Evolutionary conservation across 2,329 filamentous ascomycete genomes (phyloP), one percentile per base, ranked within the genome.

Genomic region (Neurospora sp.): DNA sequence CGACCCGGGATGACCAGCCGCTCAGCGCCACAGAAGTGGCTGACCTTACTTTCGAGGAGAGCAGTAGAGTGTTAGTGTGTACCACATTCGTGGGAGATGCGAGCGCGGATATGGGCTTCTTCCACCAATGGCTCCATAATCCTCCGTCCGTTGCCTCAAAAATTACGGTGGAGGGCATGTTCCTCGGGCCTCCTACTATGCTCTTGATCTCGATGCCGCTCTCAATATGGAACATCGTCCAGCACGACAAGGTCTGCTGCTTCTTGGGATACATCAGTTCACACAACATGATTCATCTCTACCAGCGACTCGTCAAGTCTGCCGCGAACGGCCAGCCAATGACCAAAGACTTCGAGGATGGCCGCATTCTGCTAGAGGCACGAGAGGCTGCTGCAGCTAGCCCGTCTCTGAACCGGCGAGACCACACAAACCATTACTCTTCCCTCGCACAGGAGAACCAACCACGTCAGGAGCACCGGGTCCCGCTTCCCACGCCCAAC

Each of bases 71-170:
- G n/a, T 79, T 90, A 11, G 88, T 90, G 1, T 90, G 88, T 76
- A 90, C 88, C 0, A 90, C 88, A 0, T 90, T 89, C 75, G 86
- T 90, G 38, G 88, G 88, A 38, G 88, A 90, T 73, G 86, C 87
- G 3, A 90, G 86, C 73, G 83, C 87, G 13, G 87, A 90, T 72
- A 90, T 90, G 87, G 84, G 86, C 3, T 89, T 84, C 70, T 90
- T 90, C 76, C 86, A 89, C 70, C 85, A 89, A 72, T 90, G 88
- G 88, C 81, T 90, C n/a, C 84, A 87, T 66, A 85, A 86, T 73
- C 84, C 84, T 1, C 86, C 88, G 1, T 79, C 84, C 0, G 82
- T 86, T 3, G 85, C 85, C 1, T 82, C 85, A 17, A 87, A 86
- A 73, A 87, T 90, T 70, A 83, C 85, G 7, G 87, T 90, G 4